Evolutionary conservation across 225 moss, liverwort and hornwort genomes (phyloP), one percentile per base, ranked within the genome.

Genomic region (Anthoceros angustus): DNA sequence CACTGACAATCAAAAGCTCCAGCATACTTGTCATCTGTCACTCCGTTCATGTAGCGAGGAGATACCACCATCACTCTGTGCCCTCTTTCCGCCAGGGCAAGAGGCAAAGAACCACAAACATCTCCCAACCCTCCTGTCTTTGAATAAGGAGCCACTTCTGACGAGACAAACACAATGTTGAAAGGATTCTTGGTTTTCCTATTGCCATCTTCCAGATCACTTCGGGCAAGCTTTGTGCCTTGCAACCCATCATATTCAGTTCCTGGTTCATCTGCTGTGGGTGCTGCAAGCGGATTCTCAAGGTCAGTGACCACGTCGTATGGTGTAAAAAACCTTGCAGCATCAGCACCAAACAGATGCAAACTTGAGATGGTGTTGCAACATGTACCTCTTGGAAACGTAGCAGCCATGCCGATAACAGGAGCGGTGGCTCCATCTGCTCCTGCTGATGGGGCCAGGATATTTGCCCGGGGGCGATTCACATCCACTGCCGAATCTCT

Each of bases 61-160:
- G 91, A 84, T 25, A 98, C 82, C 26, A 91, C 91, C 91, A 98
- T 91, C 16, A 98, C 88, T 66, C 95, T 83, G 78, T 98, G 95
- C 12, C 91, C 95, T 24, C 95, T 82, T 69, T 72, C 74, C 70
- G 95, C 95, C 43, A 98, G 85, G 9, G 95, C 95, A 61, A 86
- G 77, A 18, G 95, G 95, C 41, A 98, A 76, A 1, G 88, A 78
- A 25, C 95, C 95, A 70, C 91, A 91, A 11, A 98, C 95, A 50
- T 98, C 95, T 25, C 95, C 95, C 9, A 98, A 74, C 7, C 95
- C 95, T 5, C 95, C 95, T 0, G 91, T 91, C 67, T 98, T 98
- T 8, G 95, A 98, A 70, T 98, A 98, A 0, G 95, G 95, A 25
- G 88, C 88, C 24, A 89, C 95, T 73, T 98, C 95, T 0, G 95